phyloP scores from a whole-genome alignment of 2,329 filamentous ascomycete genomes.

The Fusarium proliferatum region DNA sequence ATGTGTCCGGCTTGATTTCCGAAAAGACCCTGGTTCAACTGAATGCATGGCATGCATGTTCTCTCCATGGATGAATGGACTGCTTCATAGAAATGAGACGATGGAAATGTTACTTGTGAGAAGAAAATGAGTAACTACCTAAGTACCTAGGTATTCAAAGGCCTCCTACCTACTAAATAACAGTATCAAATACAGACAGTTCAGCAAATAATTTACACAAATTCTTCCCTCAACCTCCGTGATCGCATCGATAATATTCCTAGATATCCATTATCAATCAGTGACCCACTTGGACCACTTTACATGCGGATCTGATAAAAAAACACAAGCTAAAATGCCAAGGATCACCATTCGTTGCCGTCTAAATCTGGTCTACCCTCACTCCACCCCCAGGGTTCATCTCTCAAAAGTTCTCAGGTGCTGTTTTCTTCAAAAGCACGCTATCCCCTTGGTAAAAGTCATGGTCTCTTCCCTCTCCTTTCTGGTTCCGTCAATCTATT shows the following conservation, averaged over 20 bases:
- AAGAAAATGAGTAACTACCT: background rate
- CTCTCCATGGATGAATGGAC: background rate
- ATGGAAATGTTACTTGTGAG: background rate
- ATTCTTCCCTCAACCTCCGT: constrained; percentile 10
- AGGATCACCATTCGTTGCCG: constrained; percentile 30
- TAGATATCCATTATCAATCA: constrained; percentile 37
- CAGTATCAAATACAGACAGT: background rate
- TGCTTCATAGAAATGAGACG: background rate
- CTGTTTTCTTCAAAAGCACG: constrained; percentile 25
- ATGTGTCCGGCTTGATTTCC: constrained; percentile 10
- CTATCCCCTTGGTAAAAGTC: constrained; percentile 6
- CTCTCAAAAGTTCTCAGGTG: constrained; percentile 18
- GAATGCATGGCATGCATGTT: background rate
- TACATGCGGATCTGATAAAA: constrained; percentile 38
- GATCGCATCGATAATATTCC: constrained; percentile 14
- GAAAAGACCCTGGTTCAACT: constrained; percentile 15
- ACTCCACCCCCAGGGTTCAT: constrained; percentile 28
- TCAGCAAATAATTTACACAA: background rate
- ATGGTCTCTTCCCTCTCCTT: background rate
- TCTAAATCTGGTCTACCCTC: constrained; percentile 20
- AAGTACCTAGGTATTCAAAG: background rate
- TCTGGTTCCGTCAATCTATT: background rate
- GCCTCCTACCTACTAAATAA: background rate
- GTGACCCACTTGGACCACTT: constrained; percentile 19
- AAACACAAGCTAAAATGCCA: constrained; percentile 32